Evolutionary conservation across 139 green algal genomes (phyloP), one percentile per base, ranked within the genome.

Genomic region (Picochlorum costavermella): DNA sequence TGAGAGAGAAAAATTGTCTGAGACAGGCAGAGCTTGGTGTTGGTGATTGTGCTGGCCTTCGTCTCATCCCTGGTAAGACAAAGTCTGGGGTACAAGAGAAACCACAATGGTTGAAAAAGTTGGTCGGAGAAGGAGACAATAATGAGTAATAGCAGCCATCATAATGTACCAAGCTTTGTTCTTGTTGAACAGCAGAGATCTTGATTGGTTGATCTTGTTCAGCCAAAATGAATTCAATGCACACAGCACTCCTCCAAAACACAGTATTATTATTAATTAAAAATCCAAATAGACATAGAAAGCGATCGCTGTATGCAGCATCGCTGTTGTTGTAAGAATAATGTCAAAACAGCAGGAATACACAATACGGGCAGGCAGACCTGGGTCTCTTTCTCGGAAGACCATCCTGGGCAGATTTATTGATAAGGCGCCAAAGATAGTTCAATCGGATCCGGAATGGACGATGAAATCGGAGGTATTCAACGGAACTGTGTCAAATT

Each of bases 21-120:
- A 63, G 85, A 28, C 85, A 91, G 64, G 85, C 85, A 23, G 85
- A 90, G 75, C 64, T 90, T 29, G 85, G 85, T 10, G 65, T 91
- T 12, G 85, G 85, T 6, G 85, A 91, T 73, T 91, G 84, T 67
- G 82, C 73, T 28, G 84, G 84, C 2, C 64, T 91, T 44, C 64
- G 75, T 25, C 61, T 81, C 37, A 86, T 89, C 29, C 84, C 82
- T 9, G 82, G 82, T 45, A 60, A 51, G 55, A 82, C 74, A 11
- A 81, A 87, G 56, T 74, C 25, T 40, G 81, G 81, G 26, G 78
- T 83, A 60, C 76, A 88, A 63, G 74, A 78, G 53, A 77, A 69
- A 4, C 76, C 76, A 1, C 70, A 84, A 51, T 87, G 73, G 73
- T 56, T 90, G 53, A 57, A 74, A 2, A 77, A 86, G 45, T 20